Percentiles rank a stretch among this genome's conserved stretches.
Conservation (phyloP, 1,284 basidiomycete genomes). For the Omphalotus olearius region DNA sequence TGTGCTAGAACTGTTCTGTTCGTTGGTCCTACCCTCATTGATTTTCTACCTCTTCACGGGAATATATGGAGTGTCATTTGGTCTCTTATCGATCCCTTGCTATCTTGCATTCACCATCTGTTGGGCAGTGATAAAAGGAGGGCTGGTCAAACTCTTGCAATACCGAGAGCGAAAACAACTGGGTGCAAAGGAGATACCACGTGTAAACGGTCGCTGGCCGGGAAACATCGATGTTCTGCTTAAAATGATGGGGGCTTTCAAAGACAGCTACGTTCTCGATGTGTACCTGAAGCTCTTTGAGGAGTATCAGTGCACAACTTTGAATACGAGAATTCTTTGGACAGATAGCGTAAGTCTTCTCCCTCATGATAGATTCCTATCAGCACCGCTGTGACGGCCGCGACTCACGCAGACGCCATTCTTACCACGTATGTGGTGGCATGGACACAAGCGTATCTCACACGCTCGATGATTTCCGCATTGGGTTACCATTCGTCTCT, state of each 20-base stretch:
- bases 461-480: neutral
- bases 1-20: slow-evolving; percentile 30
- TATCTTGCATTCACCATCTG: slow-evolving; percentile 37
- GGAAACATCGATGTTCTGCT: slow-evolving; percentile 69
- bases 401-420: neutral
- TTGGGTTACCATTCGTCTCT: neutral
- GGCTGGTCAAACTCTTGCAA: slow-evolving; percentile 32
- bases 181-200: slow-evolving; percentile 47
- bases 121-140: slow-evolving; percentile 33
- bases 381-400: neutral
- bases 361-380: neutral
- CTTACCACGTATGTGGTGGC: neutral
- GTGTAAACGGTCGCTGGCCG: slow-evolving; percentile 65
- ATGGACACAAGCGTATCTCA: neutral
- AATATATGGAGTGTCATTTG: slow-evolving; percentile 23
- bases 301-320: slow-evolving; percentile 62
- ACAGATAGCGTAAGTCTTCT: slow-evolving; percentile 49
- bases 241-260: slow-evolving; percentile 47
- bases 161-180: slow-evolving; percentile 39
- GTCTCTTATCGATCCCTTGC: slow-evolving; percentile 29
- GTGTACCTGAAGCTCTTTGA: slow-evolving; percentile 62
- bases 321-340: slow-evolving; percentile 65
- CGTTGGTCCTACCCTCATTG: slow-evolving; percentile 35
- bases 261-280: slow-evolving; percentile 55
- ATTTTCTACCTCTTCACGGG: slow-evolving; percentile 28